These are phyloP conservation scores for Fraxinus xanthoxyloides DNA, from an alignment of 305 asterid species.

Conservation along the genomic window DNA sequence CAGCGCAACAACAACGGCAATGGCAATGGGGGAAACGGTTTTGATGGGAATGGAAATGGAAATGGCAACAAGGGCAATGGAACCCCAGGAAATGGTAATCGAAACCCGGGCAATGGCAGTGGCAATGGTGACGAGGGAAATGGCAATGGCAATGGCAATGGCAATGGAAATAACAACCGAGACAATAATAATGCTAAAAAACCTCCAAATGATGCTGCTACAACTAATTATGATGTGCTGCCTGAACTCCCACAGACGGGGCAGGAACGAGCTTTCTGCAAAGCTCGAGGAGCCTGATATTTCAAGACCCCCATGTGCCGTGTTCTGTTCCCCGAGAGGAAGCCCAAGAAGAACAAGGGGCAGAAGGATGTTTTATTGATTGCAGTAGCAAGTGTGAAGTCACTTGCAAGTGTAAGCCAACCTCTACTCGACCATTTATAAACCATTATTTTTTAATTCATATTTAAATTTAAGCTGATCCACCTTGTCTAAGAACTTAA, in stretches of 20 bases:
- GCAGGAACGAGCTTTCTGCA: slow-evolving; percentile 49
- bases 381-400: slow-evolving; percentile 62
- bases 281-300: slow-evolving; percentile 39
- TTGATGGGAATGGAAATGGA: too few species aligned
- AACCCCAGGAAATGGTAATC: too few species aligned
- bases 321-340: slow-evolving; percentile 46
- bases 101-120: slow-evolving; percentile 13
- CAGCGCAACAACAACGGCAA: too few species aligned
- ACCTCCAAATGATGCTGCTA: slow-evolving; percentile 30
- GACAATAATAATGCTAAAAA: not conserved
- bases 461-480: too few species aligned
- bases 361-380: slow-evolving; percentile 54
- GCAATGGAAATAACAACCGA: not conserved
- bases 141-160: slow-evolving; percentile 13
- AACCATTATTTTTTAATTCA: not conserved
- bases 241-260: slow-evolving; percentile 33
- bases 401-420: slow-evolving; percentile 56
- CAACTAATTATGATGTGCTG: slow-evolving; percentile 34
- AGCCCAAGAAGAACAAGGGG: slow-evolving; percentile 56
- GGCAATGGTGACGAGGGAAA: not conserved
- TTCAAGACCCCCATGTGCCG: slow-evolving; percentile 50
- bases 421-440: not conserved
- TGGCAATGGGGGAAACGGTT: not conserved
- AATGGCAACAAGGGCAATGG: not conserved
- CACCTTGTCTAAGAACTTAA: too few species aligned